A percentile compares a stretch with the other conserved stretches of the same genome.
Conservation (phyloP, 148 eudicot genomes). For the Rhododendron molle region DNA sequence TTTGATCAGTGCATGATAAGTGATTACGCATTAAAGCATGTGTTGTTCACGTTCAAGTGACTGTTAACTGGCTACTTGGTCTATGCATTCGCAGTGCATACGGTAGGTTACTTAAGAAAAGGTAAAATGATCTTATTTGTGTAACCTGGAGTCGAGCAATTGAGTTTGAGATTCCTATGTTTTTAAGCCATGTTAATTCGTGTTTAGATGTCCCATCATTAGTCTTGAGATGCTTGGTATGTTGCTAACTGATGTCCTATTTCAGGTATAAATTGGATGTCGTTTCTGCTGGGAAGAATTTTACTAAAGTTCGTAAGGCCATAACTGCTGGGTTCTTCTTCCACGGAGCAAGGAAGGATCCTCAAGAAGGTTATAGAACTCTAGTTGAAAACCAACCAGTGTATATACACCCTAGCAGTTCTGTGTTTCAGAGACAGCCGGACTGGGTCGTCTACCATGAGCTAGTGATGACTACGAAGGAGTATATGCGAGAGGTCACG, state of each 20-base stretch:
- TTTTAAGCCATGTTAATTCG: not conserved
- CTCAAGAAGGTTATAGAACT: slow-evolving; percentile 64
- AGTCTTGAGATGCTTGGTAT: not conserved
- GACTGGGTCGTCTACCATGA: slow-evolving; percentile 98
- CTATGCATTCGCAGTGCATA: not conserved
- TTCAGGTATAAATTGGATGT: slow-evolving; percentile 88
- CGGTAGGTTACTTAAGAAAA: not conserved
- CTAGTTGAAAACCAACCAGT: not conserved
- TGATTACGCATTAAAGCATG: not conserved
- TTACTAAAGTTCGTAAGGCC: slow-evolving; percentile 66
- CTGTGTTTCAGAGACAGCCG: slow-evolving; percentile 88
- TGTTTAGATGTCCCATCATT: not conserved
- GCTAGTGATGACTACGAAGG: slow-evolving; percentile 95
- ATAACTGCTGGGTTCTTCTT: slow-evolving; percentile 85
- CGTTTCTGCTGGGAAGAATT: slow-evolving; percentile 79
- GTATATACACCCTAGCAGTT: slow-evolving; percentile 1
- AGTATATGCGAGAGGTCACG: slow-evolving; percentile 93
- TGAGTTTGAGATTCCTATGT: not conserved
- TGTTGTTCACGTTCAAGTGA: not conserved
- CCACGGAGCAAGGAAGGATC: slow-evolving; percentile 90
- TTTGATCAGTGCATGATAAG: not conserved
- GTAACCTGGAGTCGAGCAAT: not conserved
- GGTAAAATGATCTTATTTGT: not conserved
- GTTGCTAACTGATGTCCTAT: slow-evolving; percentile 7
- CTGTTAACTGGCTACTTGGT: not conserved